phyloP scores from a whole-genome alignment of 2,329 filamentous ascomycete genomes.

The Aspergillus flavus region DNA sequence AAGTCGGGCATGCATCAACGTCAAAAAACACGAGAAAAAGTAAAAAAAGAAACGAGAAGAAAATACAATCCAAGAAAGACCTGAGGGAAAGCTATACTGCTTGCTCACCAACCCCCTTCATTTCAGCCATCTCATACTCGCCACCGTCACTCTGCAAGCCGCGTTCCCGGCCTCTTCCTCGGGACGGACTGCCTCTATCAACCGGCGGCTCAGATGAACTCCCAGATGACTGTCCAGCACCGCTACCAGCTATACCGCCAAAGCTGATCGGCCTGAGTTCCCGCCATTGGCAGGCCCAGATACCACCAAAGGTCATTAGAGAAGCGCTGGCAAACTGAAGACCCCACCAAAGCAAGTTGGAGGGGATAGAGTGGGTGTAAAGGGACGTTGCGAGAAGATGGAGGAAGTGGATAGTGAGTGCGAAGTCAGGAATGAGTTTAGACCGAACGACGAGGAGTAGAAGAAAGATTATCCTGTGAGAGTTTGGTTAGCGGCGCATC shows the following conservation, averaged over 20 bases:
- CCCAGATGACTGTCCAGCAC: constrained; percentile 18
- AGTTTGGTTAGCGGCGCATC: neutral
- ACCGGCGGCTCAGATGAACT: constrained; percentile 11
- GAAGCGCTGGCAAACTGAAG: constrained; percentile 63
- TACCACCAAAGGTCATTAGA: constrained; percentile 71
- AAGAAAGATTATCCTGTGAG: constrained; percentile 75
- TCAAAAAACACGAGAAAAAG: constrained; percentile 9
- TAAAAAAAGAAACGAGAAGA: constrained; percentile 11
- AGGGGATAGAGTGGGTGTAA: constrained; percentile 76
- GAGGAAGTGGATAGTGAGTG: constrained; percentile 81
- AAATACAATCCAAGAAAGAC: constrained; percentile 5
- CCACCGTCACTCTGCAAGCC: constrained; percentile 23
- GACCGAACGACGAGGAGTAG: constrained; percentile 82
- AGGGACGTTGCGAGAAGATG: constrained; percentile 77
- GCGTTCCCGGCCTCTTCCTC: constrained; percentile 35
- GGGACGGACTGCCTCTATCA: constrained; percentile 23
- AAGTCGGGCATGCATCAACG: neutral
- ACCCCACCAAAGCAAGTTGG: constrained; percentile 84
- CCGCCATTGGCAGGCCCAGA: constrained; percentile 89
- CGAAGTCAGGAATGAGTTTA: constrained; percentile 94
- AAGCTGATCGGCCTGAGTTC: constrained; percentile 89
- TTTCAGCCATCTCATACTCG: constrained; percentile 40
- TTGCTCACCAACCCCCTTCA: constrained; percentile 34
- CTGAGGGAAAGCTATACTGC: constrained; percentile 29
- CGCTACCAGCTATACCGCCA: constrained; percentile 53